phyloP scores from a whole-genome alignment of 179 eudicot genomes.

The Drosera spatulata region DNA sequence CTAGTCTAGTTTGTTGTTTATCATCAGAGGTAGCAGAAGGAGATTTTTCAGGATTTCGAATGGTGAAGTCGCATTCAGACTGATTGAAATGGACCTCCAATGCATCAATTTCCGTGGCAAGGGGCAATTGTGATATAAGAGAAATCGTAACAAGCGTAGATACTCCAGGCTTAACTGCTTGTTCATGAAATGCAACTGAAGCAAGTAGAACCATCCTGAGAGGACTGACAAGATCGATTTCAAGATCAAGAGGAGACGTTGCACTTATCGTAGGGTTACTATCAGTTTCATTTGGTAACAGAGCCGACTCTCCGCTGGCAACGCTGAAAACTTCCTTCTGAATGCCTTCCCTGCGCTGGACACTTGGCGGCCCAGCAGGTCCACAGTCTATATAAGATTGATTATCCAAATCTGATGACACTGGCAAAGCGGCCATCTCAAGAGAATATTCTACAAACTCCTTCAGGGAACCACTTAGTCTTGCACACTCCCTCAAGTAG shows the following conservation, averaged over 20 bases:
- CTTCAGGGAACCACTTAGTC: slow-evolving; percentile 44
- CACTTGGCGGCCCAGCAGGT: slow-evolving; percentile 79
- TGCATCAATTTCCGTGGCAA: slow-evolving; percentile 59
- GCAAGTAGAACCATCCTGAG: slow-evolving; percentile 79
- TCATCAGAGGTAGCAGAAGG: slow-evolving; percentile 17
- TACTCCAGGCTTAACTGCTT: slow-evolving; percentile 70
- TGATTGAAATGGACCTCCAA: slow-evolving; percentile 92
- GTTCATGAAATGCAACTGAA: slow-evolving; percentile 93
- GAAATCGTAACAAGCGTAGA: slow-evolving; percentile 55
- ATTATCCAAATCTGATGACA: slow-evolving; percentile 24
- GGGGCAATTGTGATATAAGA: slow-evolving; percentile 75
- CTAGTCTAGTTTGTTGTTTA: slow-evolving; percentile 44
- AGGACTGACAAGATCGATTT: slow-evolving; percentile 94
- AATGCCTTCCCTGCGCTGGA: slow-evolving; percentile 57
- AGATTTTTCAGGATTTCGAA: slow-evolving; percentile 50
- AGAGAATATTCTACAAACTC: slow-evolving; percentile 82
- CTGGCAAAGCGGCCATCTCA: slow-evolving; percentile 98
- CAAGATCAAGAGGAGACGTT: slow-evolving; percentile 66
- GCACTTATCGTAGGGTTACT: slow-evolving; percentile 25
- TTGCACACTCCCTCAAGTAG: slow-evolving; percentile 86
- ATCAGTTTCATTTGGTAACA: slow-evolving; percentile 18
- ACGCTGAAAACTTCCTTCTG: slow-evolving; percentile 64
- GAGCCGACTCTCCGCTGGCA: slow-evolving; percentile 41
- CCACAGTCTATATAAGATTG: slow-evolving; percentile 50
- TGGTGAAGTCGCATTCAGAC: slow-evolving; percentile 57